A percentile compares a stretch with the other conserved stretches of the same genome.
Conservation (phyloP, 2,329 filamentous ascomycete genomes). For the Beauveria rudraprayagi region DNA sequence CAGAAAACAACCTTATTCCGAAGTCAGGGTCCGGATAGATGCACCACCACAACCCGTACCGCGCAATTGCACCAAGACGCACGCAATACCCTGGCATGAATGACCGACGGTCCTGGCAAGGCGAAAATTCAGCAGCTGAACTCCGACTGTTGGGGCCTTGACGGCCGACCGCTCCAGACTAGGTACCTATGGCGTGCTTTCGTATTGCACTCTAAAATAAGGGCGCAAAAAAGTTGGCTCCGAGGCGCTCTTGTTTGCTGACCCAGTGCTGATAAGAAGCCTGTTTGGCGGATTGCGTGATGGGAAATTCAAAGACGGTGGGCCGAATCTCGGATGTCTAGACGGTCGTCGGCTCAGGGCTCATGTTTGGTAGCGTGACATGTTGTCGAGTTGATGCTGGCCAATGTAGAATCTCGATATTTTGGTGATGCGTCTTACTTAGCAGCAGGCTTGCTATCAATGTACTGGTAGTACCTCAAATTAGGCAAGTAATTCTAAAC, state of each 20-base stretch:
- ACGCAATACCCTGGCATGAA: background rate
- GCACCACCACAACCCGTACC: background rate
- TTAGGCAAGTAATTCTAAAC: too few species aligned
- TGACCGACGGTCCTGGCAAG: background rate
- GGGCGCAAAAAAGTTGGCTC: background rate
- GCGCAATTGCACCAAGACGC: background rate
- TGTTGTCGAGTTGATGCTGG: background rate
- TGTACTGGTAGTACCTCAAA: too few species aligned
- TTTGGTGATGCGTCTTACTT: background rate
- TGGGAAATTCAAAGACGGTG: background rate
- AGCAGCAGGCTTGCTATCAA: background rate
- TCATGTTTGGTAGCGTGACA: background rate
- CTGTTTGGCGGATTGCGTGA: background rate
- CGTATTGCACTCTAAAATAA: background rate
- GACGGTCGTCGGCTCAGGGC: background rate
- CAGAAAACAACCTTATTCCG: background rate
- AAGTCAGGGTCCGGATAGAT: background rate
- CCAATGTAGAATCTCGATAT: background rate
- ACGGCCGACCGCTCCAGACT: slow-evolving; percentile 1
- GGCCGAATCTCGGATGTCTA: background rate
- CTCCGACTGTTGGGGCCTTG: background rate
- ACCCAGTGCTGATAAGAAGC: background rate
- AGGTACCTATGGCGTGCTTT: background rate
- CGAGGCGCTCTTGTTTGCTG: background rate
- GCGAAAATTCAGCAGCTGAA: background rate